phyloP scores from a whole-genome alignment of 352 stramenopile genomes.

The Pythium utonaiense region DNA sequence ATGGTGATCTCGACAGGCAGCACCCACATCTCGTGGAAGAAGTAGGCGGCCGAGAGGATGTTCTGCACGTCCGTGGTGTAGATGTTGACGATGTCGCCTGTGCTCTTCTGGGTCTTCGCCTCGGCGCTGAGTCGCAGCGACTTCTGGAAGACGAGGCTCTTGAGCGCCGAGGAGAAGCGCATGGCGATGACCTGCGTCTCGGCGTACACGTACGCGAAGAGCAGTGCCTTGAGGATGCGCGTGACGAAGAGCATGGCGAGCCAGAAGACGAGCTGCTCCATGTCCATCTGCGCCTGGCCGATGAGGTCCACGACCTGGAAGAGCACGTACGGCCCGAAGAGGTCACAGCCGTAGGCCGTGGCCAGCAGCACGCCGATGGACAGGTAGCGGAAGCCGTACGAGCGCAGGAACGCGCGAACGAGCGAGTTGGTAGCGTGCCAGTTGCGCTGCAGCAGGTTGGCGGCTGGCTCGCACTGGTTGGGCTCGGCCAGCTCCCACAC shows the following conservation, averaged over 20 bases:
- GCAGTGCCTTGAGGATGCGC: constrained; percentile 55
- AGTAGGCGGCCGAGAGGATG: constrained; percentile 54
- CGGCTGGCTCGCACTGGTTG: constrained; percentile 39
- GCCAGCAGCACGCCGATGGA: constrained; percentile 42
- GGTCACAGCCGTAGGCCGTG: constrained; percentile 42
- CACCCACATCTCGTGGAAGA: constrained; percentile 74
- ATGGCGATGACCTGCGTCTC: constrained; percentile 65
- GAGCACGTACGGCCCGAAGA: constrained; percentile 62
- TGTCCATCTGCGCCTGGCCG: constrained; percentile 26
- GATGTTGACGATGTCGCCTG: constrained; percentile 45
- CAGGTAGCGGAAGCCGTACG: constrained; percentile 45
- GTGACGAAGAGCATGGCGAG: constrained; percentile 55
- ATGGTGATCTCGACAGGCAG: constrained; percentile 48
- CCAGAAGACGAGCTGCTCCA: constrained; percentile 48
- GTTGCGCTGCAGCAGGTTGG: constrained; percentile 47
- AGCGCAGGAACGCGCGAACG: constrained; percentile 42
- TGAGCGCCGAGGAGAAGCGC: constrained; percentile 57
- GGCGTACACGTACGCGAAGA: constrained; percentile 55
- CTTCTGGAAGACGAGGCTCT: constrained; percentile 78
- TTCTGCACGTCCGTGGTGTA: constrained; percentile 62
- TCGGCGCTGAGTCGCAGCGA: constrained; percentile 42
- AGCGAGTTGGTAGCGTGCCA: constrained; percentile 62
- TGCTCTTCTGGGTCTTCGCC: constrained; percentile 31
- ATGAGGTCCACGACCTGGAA: constrained; percentile 54
- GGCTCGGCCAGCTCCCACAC: constrained; percentile 51